phyloP scores from a whole-genome alignment of 2,329 filamentous ascomycete species.

The Claviceps quebecensis region DNA sequence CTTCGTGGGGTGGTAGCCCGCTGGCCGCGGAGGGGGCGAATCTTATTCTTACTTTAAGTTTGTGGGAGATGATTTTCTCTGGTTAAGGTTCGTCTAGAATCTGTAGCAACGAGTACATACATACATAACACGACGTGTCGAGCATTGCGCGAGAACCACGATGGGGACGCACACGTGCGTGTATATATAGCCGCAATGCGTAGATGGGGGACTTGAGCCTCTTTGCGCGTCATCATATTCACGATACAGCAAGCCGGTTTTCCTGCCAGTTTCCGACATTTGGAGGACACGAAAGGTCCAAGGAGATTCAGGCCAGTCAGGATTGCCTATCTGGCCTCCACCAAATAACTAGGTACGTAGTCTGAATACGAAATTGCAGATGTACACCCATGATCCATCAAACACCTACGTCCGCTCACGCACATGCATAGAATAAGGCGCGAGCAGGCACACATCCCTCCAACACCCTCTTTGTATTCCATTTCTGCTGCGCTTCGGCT shows the following conservation, averaged over 20 bases:
- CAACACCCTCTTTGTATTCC: background rate
- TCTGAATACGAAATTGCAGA: conserved; percentile 2
- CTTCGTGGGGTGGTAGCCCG: conserved; percentile 16
- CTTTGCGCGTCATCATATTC: conserved; percentile 12
- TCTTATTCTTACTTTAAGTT: too few species aligned
- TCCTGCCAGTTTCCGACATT: conserved; percentile 8
- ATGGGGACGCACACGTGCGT: conserved; percentile 4
- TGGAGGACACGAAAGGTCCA: conserved; percentile 5
- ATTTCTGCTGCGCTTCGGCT: background rate
- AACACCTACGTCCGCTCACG: conserved; percentile 2
- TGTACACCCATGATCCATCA: background rate
- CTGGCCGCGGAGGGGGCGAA: conserved; percentile 8
- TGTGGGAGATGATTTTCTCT: conserved; percentile 5
- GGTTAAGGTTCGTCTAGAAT: background rate
- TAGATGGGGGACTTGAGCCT: conserved; percentile 4
- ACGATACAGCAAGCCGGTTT: conserved; percentile 7
- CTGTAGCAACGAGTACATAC: background rate
- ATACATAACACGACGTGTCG: conserved; percentile 2
- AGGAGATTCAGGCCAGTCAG: background rate
- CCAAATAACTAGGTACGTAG: conserved; percentile 3
- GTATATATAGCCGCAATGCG: conserved; percentile 6
- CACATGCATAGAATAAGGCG: background rate
- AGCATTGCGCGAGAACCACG: conserved; percentile 2
- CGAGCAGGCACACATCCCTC: conserved; percentile 1
- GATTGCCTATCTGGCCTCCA: conserved; percentile 4